phyloP scores from a whole-genome alignment of 345 rosid species.

The Lenwebbia sp. region DNA sequence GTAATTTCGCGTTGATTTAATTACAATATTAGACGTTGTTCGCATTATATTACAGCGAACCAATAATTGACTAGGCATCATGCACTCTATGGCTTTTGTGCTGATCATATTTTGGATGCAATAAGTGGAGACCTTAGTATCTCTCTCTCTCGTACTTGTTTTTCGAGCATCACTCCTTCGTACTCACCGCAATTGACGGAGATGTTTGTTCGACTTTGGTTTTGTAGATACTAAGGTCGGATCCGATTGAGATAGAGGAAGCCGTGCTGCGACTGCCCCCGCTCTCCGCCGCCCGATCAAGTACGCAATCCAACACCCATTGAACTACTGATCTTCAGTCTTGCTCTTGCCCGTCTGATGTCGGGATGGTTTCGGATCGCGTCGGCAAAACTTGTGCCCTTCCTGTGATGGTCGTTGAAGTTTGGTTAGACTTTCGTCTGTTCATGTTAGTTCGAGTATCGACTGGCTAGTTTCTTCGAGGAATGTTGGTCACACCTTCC shows the following conservation, averaged over 20 bases:
- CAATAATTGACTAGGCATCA: too few relatives aligned
- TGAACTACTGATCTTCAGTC: neutral
- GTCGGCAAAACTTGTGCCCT: too few relatives aligned
- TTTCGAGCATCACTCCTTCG: neutral
- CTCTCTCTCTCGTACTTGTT: neutral
- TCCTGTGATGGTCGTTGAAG: too few relatives aligned
- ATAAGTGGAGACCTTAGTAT: too few relatives aligned
- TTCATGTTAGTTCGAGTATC: neutral
- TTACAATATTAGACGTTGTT: too few relatives aligned
- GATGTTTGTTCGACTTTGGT: neutral
- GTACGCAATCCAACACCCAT: neutral
- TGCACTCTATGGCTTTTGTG: too few relatives aligned
- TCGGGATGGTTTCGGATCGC: neutral
- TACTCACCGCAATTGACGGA: neutral
- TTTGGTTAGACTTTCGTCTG: too few relatives aligned
- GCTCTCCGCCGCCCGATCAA: slow-evolving; percentile 8
- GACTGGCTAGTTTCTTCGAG: neutral
- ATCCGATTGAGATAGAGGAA: slow-evolving; percentile 67
- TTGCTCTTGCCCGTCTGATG: neutral
- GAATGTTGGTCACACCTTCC: neutral
- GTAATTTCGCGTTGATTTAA: too few relatives aligned
- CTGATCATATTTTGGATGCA: too few relatives aligned
- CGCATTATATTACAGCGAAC: too few relatives aligned
- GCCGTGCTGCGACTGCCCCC: slow-evolving; percentile 60
- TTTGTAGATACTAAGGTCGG: slow-evolving; percentile 52